Evolutionary conservation across 441 rosid species (phyloP), one percentile per base, ranked within the genome.

Genomic region (Corymbia citriodora): DNA sequence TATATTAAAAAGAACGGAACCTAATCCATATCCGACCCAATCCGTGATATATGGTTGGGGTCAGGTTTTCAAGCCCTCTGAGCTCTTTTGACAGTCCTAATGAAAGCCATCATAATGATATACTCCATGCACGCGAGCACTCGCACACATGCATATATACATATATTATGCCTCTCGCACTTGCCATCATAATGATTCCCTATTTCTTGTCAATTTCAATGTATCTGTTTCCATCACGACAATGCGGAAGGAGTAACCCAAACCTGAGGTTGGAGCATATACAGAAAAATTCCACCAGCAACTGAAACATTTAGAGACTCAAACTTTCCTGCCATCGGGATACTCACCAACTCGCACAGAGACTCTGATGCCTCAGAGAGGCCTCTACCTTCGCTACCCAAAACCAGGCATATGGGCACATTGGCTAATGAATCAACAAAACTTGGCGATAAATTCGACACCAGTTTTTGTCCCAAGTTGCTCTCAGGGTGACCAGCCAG

Each of bases 281-380:
- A 96, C 94, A 97, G 92, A 91, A 95, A 94, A 92, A 97, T 98
- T 55, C 99, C 99, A 88, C 99, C 99, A 9, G 99, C 99, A 93
- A 98, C 97, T 48, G 99, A 96, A 83, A 98, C 99, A 90, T 97
- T 97, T 87, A 98, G 98, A 92, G 99, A 97, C 92, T 97, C 99
- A 65, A 95, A 96, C 40, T 94, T 92, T 89, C 97, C 96, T 7
- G 95, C 92, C 99, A 97, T 97, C 2, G 97, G 96, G 91, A 98
- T 97, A 92, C 97, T 94, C 88, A 98, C 95, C 36, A 98, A 97
- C 94, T 96, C 95, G 68, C 99, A 95, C 70, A 93, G 92, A 87
- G 72, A 91, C 87, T 90, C 90, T 36, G 97, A 92, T 91, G 94
- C 92, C 70, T 93, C 95, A 3, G 99, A 96, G 89, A 98, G 95